phyloP scores from a whole-genome alignment of 2,329 filamentous ascomycete species.

The Shiraia bambusicola region DNA sequence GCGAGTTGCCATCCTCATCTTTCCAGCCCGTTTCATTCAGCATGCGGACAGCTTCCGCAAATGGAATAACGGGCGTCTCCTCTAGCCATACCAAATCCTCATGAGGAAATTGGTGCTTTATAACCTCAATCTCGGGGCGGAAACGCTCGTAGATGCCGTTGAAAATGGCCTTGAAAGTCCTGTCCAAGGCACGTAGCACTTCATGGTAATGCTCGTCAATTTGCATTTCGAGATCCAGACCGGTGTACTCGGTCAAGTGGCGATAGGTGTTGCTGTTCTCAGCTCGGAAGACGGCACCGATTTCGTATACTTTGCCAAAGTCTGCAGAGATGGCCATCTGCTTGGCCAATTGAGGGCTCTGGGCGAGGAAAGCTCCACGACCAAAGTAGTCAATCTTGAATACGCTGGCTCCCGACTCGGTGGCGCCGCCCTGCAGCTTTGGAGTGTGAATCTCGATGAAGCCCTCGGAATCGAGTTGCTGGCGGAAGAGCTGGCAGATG shows the following conservation, averaged over 20 bases:
- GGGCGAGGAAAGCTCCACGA: conserved; percentile 81
- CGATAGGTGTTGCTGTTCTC: conserved; percentile 96
- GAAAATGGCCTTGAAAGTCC: conserved; percentile 78
- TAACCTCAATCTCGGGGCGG: conserved; percentile 71
- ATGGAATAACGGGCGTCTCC: conserved; percentile 77
- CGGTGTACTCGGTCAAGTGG: conserved; percentile 92
- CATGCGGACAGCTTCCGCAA: conserved; percentile 76
- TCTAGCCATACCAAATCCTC: conserved; percentile 86
- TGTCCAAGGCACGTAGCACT: conserved; percentile 75
- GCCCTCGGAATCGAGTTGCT: conserved; percentile 69
- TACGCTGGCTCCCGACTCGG: conserved; percentile 87
- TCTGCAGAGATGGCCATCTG: conserved; percentile 91
- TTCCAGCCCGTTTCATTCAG: conserved; percentile 75
- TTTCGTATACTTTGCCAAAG: conserved; percentile 85
- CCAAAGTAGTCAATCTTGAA: conserved; percentile 93
- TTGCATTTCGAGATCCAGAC: conserved; percentile 89
- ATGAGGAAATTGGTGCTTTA: conserved; percentile 83
- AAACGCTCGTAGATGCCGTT: conserved; percentile 68
- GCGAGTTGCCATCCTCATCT: conserved; percentile 72
- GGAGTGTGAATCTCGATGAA: conserved; percentile 95
- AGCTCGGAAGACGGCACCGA: conserved; percentile 86
- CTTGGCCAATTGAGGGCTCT: conserved; percentile 89
- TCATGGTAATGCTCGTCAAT: conserved; percentile 90
- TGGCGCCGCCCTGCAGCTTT: conserved; percentile 85
- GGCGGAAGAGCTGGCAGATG: conserved; percentile 77